These are phyloP conservation scores for Triadica sebifera DNA, from an alignment of 345 rosid species.

Conservation along the genomic window DNA sequence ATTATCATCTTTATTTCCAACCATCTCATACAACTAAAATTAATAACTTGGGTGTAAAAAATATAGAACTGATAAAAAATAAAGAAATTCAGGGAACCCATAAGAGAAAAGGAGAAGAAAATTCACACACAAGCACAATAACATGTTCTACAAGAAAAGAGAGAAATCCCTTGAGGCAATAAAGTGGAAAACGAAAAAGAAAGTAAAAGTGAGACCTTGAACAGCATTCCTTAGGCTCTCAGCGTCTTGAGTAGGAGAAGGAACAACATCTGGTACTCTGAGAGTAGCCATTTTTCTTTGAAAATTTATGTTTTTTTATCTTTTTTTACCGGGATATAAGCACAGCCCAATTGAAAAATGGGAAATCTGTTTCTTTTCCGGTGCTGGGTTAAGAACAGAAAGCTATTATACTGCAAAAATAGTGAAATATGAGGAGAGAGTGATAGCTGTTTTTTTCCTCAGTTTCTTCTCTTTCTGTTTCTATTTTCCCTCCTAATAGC, in stretches of 20 bases:
- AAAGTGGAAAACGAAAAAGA: background rate
- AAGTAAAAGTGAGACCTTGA: conserved; percentile 60
- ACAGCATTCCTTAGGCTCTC: conserved; percentile 60
- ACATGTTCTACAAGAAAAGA: background rate
- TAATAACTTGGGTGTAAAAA: background rate
- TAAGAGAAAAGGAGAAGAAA: background rate
- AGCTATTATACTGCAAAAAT: too few species aligned
- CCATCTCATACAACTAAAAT: background rate
- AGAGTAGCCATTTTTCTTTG: too few species aligned
- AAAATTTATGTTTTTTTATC: too few species aligned
- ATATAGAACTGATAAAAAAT: background rate
- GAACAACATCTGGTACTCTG: conserved; percentile 56
- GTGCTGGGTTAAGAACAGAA: too few species aligned
- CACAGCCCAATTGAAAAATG: too few species aligned
- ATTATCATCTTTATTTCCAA: background rate
- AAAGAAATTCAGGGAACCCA: conserved; percentile 2
- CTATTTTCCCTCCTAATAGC: too few species aligned
- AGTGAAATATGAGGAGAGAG: too few species aligned
- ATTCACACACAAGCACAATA: background rate
- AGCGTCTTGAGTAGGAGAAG: conserved; percentile 66
- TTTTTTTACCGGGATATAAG: too few species aligned
- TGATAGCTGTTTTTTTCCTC: too few species aligned
- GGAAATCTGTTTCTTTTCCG: too few species aligned
- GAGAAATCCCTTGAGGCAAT: background rate
- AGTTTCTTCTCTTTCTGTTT: too few species aligned